Evolutionary conservation across 1,284 basidiomycete species (phyloP).

Genomic region (Phlebopus sp.): DNA sequence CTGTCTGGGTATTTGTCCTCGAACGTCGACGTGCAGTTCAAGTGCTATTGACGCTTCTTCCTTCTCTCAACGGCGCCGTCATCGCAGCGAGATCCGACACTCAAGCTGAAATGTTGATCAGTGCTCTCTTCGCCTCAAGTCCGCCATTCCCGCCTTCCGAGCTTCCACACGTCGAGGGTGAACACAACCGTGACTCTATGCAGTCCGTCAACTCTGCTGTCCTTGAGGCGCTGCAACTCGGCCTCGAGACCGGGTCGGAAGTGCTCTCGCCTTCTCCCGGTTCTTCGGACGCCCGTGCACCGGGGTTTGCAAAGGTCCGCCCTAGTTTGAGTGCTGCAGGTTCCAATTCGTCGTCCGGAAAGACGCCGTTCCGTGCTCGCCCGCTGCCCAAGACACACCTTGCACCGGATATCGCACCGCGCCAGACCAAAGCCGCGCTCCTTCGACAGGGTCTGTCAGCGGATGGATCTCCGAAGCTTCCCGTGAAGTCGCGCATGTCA

Average conservation of each 20-base stretch:
- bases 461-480: slow-evolving; percentile 27
- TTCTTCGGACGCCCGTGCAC: slow-evolving; percentile 30
- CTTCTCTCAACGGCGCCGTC: slow-evolving; percentile 67
- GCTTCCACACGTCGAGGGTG: slow-evolving; percentile 47
- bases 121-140: slow-evolving; percentile 71
- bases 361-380: slow-evolving; percentile 67
- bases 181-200: slow-evolving; percentile 40
- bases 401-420: slow-evolving; percentile 70
- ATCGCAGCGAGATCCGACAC: slow-evolving; percentile 65
- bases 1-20: slow-evolving; percentile 84
- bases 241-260: slow-evolving; percentile 34
- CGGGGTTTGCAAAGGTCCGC: slow-evolving; percentile 17
- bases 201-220: slow-evolving; percentile 47
- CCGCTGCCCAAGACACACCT: slow-evolving; percentile 58
- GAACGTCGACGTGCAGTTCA: slow-evolving; percentile 75
- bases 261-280: slow-evolving; percentile 42
- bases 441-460: slow-evolving; percentile 58
- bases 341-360: slow-evolving; percentile 38
- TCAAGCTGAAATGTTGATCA: slow-evolving; percentile 72
- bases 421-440: slow-evolving; percentile 74
- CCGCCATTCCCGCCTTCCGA: slow-evolving; percentile 70
- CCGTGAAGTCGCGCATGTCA: slow-evolving; percentile 29
- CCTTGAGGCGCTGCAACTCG: slow-evolving; percentile 43
- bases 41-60: slow-evolving; percentile 71
- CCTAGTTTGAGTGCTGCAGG: slow-evolving; percentile 13